Conservation (phyloP, 805 yeast species). For the Sugiyamaella americana region DNA sequence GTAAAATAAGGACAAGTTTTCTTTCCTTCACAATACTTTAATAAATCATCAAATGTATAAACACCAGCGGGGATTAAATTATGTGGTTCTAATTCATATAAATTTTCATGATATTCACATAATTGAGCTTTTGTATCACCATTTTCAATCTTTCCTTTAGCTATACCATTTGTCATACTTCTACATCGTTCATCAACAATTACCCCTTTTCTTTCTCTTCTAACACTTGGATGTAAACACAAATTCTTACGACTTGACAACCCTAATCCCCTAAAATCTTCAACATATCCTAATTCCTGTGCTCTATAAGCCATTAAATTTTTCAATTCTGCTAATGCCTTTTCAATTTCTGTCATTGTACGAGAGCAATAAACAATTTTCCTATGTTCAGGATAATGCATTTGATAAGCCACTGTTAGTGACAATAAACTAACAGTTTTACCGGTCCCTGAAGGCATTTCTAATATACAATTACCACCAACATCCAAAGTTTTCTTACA, state of each 20-base stretch:
- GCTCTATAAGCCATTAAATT: conserved; percentile 82
- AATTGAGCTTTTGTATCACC: conserved; percentile 55
- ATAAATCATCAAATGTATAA: conserved; percentile 81
- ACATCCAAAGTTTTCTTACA: conserved; percentile 89
- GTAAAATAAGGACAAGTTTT: conserved; percentile 95
- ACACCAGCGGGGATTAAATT: conserved; percentile 89
- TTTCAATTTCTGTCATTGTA: conserved; percentile 98
- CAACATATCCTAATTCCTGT: conserved; percentile 74
- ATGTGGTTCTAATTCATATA: conserved; percentile 80
- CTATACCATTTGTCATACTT: conserved; percentile 86
- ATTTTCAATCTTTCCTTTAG: conserved; percentile 58
- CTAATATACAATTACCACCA: conserved; percentile 93
- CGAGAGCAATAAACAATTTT: conserved; percentile 97
- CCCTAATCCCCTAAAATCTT: conserved; percentile 92
- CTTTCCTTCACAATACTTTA: conserved; percentile 67
- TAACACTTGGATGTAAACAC: conserved; percentile 83
- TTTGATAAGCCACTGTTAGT: conserved; percentile 89
- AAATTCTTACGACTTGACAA: conserved; percentile 90
- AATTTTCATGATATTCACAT: conserved; percentile 87
- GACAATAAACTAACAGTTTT: conserved; percentile 90
- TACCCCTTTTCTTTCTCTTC: conserved; percentile 82
- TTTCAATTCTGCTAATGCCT: conserved; percentile 87
- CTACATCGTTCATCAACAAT: conserved; percentile 96
- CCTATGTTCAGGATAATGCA: conserved; percentile 86
- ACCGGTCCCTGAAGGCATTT: conserved; percentile 99